Evolutionary conservation across 2,329 filamentous ascomycete genomes (phyloP).

Genomic region (Aureobasidium sp.): DNA sequence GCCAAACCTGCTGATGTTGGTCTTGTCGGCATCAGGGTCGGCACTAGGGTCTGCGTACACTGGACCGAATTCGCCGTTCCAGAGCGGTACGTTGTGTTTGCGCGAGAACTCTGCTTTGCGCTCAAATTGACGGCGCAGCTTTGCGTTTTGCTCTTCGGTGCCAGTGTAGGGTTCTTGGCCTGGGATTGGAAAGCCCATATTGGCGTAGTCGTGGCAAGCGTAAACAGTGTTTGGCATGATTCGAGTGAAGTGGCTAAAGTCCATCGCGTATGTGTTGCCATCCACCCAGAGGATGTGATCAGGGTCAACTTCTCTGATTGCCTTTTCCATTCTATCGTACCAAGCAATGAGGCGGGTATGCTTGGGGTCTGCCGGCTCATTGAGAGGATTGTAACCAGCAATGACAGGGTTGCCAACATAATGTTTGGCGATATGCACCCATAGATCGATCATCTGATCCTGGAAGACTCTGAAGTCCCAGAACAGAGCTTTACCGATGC

Average conservation of each 20-base stretch:
- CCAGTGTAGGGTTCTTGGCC: slow-evolving; percentile 33
- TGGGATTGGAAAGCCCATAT: slow-evolving; percentile 40
- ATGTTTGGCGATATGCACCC: slow-evolving; percentile 37
- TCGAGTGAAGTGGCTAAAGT: slow-evolving; percentile 39
- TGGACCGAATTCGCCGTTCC: slow-evolving; percentile 46
- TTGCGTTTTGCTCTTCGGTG: slow-evolving; percentile 34
- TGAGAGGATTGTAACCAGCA: slow-evolving; percentile 44
- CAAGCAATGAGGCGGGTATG: slow-evolving; percentile 38
- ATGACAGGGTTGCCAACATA: slow-evolving; percentile 33
- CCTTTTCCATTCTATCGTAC: slow-evolving; percentile 39
- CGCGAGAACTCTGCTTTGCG: slow-evolving; percentile 41
- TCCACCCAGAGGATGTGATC: slow-evolving; percentile 45
- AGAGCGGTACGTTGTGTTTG: slow-evolving; percentile 35
- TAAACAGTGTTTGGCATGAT: slow-evolving; percentile 42
- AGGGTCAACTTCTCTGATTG: slow-evolving; percentile 38
- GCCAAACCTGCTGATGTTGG: slow-evolving; percentile 38
- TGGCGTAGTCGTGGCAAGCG: slow-evolving; percentile 46
- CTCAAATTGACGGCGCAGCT: slow-evolving; percentile 25
- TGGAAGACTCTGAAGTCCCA: slow-evolving; percentile 45
- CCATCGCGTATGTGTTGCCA: slow-evolving; percentile 50
- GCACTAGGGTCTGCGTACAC: slow-evolving; percentile 39
- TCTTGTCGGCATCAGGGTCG: slow-evolving; percentile 33
- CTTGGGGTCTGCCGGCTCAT: slow-evolving; percentile 42
- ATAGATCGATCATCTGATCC: slow-evolving; percentile 41
- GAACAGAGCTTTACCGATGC: slow-evolving; percentile 34